A percentile compares a stretch with the other conserved stretches of the same genome.
These are phyloP conservation scores for Globisporangium sylvaticum DNA, from an alignment of 352 stramenopile species.

Conservation along the genomic window DNA sequence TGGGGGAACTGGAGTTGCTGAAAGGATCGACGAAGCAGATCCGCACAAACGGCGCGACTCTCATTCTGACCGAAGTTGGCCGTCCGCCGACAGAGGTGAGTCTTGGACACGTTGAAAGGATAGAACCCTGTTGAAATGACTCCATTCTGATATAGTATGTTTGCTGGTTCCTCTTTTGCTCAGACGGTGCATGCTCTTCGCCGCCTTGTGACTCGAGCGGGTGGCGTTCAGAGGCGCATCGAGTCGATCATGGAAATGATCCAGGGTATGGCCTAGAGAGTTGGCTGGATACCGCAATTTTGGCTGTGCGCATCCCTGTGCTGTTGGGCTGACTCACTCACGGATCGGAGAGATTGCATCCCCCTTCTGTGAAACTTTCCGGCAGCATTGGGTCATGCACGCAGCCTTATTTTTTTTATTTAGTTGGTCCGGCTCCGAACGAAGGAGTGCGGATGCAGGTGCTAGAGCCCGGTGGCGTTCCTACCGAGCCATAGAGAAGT, in stretches of 20 bases:
- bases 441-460: constrained; percentile 17
- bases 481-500: constrained; percentile 17
- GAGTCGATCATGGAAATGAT: constrained; percentile 28
- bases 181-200: constrained; percentile 41
- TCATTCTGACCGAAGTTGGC: constrained; percentile 53
- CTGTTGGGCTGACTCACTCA: neutral
- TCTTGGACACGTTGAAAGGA: neutral
- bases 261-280: constrained; percentile 19
- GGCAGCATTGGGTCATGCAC: neutral
- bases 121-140: too few relatives aligned
- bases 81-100: constrained; percentile 37
- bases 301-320: neutral
- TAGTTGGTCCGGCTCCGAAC: constrained; percentile 17
- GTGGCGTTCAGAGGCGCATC: constrained; percentile 49
- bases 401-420: constrained; percentile 16
- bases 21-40: constrained; percentile 57
- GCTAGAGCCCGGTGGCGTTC: neutral
- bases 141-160: neutral
- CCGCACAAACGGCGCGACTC: constrained; percentile 54
- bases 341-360: neutral
- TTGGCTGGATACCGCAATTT: neutral
- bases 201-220: constrained; percentile 47
- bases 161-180: neutral
- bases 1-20: constrained; percentile 57
- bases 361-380: neutral